Evolutionary conservation across 148 eudicot species (phyloP).

Genomic region (Fagopyrum esculentum): DNA sequence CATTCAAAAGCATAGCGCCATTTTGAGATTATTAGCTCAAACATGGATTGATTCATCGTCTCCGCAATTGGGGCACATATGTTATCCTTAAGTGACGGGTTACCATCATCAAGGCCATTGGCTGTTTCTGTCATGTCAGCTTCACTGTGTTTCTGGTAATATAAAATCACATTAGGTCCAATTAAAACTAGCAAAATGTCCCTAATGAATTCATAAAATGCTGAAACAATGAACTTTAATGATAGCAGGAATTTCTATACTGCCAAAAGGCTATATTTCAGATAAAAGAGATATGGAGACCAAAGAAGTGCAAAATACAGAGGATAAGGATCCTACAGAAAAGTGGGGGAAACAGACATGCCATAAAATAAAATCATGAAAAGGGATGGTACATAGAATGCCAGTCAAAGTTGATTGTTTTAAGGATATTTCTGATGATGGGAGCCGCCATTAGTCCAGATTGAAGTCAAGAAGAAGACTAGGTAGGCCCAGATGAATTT

Average conservation of each 20-base stretch:
- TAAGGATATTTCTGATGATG: neutral
- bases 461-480: neutral
- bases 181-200: conserved; percentile 2
- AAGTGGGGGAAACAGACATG: neutral
- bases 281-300: neutral
- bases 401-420: neutral
- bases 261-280: neutral
- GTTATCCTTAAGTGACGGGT: conserved; percentile 57
- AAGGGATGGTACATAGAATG: neutral
- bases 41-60: conserved; percentile 84
- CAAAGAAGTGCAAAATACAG: conserved; percentile 1
- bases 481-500: neutral
- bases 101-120: conserved; percentile 30
- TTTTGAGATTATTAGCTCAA: conserved; percentile 59
- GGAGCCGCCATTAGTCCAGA: neutral
- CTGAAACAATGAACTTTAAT: neutral
- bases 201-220: neutral
- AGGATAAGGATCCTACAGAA: neutral
- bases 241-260: neutral
- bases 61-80: conserved; percentile 87
- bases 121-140: conserved; percentile 31
- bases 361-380: neutral
- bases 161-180: neutral
- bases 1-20: conserved; percentile 87
- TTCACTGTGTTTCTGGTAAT: conserved; percentile 42